Conservation (phyloP, 2,329 filamentous ascomycete genomes). For the Sporothrix euskadiensis region DNA sequence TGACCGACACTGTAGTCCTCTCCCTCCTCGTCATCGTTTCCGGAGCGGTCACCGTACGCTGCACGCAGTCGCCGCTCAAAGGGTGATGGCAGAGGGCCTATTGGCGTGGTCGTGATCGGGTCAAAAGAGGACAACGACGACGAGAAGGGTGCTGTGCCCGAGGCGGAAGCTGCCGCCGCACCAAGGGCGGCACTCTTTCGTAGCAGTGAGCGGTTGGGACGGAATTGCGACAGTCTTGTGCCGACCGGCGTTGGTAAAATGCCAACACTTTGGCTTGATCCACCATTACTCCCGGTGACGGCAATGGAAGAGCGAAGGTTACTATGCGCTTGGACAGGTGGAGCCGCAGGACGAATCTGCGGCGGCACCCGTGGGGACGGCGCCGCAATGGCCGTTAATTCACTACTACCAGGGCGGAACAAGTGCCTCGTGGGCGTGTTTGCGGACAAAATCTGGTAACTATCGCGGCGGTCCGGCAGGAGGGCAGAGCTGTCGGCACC, state of each 20-base stretch:
- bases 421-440: conserved; percentile 14
- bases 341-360: background rate
- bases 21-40: background rate
- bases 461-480: background rate
- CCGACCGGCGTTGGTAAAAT: background rate
- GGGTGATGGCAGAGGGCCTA: conserved; percentile 33
- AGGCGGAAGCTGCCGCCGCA: background rate
- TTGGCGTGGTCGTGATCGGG: conserved; percentile 33
- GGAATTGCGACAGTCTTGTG: background rate
- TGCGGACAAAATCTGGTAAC: background rate
- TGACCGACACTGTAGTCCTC: conserved; percentile 1
- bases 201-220: conserved; percentile 10
- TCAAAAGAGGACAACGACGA: background rate
- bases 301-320: background rate
- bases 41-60: conserved; percentile 28
- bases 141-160: background rate
- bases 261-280: background rate
- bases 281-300: background rate
- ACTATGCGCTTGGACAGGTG: background rate
- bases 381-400: background rate
- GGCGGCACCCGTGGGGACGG: background rate
- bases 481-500: background rate
- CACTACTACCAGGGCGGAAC: background rate
- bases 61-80: conserved; percentile 34
- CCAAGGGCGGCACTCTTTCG: conserved; percentile 7